Base-by-base conservation (phyloP, 228 moss, liverwort and hornwort genomes). In the Sphagnum fallax region DNA sequence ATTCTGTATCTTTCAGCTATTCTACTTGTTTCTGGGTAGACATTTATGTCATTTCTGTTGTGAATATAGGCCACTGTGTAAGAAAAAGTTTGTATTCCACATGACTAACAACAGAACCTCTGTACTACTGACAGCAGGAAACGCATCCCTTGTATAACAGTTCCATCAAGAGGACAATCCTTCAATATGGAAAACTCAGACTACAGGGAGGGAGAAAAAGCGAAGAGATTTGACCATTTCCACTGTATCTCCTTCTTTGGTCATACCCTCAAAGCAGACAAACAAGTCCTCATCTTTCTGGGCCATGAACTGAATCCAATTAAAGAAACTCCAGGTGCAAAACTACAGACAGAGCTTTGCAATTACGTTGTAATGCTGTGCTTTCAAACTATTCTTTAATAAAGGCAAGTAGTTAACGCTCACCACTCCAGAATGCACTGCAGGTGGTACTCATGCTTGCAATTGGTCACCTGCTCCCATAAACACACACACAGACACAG, bases 401-500 rank as follows among this genome's bases (percentile, higher is more conserved):
- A 8, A 8, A 55, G 12, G 9, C 55, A 12, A 55, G 55, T 8
- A 55, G 2, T 8, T 55, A 8, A 55, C 55, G 12, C 55, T 55
- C 55, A 91, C 90, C 95, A 95, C 76, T 95, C 92, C 61, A 95
- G 80, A 61, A 95, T 95, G 78, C 95, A 95, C 69, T 95, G 95
- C 69, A 95, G 87, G 76, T 95, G 92, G 49, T 95, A 95, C 71
- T 92, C 95, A 64, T 92, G 92, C 76, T 87, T 95, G 90, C 92
- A 95, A 71, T 76, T 83, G 5, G 92, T 95, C 62, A 91, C 79
- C 90, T 91, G 83, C 52, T 32, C 4, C 48, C 50, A 65, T 14
- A 52, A 32, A 10, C 49, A 55, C 1, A 8, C 55, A 55, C 4
- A 1, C 49, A 51, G 52, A 12, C 4, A 4, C 67, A 49, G 67